Evolutionary conservation across 352 stramenopile genomes (phyloP), one percentile per base, ranked within the genome.

Genomic region (Nothophytophthora sp.): DNA sequence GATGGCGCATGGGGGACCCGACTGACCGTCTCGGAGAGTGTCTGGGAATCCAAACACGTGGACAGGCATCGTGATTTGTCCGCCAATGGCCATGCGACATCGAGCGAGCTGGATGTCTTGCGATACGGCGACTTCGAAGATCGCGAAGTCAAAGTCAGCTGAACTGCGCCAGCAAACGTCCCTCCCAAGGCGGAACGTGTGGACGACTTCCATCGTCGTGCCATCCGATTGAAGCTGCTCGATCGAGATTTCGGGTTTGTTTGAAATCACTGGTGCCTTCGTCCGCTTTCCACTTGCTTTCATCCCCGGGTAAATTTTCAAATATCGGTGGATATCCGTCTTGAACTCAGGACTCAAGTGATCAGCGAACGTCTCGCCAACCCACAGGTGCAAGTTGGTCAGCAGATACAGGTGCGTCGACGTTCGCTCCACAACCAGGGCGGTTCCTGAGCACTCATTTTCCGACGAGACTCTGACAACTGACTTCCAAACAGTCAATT

Each of bases 351-450:
- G 32, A 49, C 62, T 72, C 47, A 72, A 49, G 37, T 54, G 5
- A 54, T 50, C 37, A 39, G 13, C n/a, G 48, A 60, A 60, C 42
- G 29, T 44, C 19, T 37, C 18, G 42, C 64, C 56, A 27, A 33
- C 27, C 56, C 56, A 72, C 55, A 67, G 13, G 39, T 67, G 56
- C 55, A 67, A 72, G 46, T 67, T 72, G 23, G 62, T 67, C 25
- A 67, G 38, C 36, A 72, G 39, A 64, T 67, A 72, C 43, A 67
- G 33, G 32, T 70, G 53, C 35, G 46, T 60, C 37, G 56, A 1
- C 38, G 57, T 72, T 40, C 42, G 46, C 52, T 73, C 63, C 8
- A 70, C 53, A 54, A 73, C 59, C 53, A 73, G 29, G 32, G 57
- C 63, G 10, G 57, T 70, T 70, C 15, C 58, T 51, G 45, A 63